These are phyloP conservation scores for Lipomyces chichibuensis DNA, from an alignment of 805 yeast species.

Conservation along the genomic window DNA sequence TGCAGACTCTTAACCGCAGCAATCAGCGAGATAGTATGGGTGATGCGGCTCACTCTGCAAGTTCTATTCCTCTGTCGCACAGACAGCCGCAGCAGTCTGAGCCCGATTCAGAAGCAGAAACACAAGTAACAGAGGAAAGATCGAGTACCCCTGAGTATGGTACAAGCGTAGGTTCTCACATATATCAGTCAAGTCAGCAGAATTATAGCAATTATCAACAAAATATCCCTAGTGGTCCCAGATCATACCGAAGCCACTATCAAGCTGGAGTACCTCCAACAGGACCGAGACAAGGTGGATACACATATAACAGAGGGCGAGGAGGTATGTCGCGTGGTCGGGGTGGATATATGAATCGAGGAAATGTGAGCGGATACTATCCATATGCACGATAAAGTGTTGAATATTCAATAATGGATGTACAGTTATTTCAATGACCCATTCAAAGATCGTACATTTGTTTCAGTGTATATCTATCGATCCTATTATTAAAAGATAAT, in stretches of 20 bases:
- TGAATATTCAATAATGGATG: background rate
- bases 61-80: background rate
- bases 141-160: background rate
- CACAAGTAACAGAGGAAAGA: background rate
- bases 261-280: slow-evolving; percentile 12
- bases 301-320: background rate
- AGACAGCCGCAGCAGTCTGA: background rate
- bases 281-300: slow-evolving; percentile 15
- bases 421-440: background rate
- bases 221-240: slow-evolving; percentile 23
- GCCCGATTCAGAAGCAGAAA: background rate
- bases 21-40: background rate
- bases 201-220: background rate
- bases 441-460: slow-evolving; percentile 8
- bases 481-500: background rate
- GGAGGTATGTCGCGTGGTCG: background rate
- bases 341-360: slow-evolving; percentile 4
- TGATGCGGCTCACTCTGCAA: background rate
- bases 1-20: background rate
- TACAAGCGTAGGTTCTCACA: background rate
- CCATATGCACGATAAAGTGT: slow-evolving; percentile 23
- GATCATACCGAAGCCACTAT: slow-evolving; percentile 10
- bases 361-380: slow-evolving; percentile 10
- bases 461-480: background rate
- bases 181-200: background rate